A percentile compares a stretch with the other conserved stretches of the same genome.
Evolutionary conservation across 306 rosid genomes (phyloP).

Genomic region (Medicago arabica): DNA sequence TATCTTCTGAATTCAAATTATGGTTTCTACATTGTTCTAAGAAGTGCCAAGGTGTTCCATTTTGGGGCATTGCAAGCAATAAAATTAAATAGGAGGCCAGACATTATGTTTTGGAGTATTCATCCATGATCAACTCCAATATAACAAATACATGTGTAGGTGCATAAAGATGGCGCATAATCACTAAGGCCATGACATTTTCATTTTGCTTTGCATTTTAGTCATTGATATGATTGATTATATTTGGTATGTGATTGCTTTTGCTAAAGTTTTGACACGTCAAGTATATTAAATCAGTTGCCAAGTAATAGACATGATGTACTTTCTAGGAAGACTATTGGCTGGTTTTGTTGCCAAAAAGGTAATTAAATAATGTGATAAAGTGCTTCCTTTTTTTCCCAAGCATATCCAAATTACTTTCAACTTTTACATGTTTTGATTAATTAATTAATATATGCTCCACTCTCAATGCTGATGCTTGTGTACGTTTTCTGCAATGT

Average conservation of each 20-base stretch:
- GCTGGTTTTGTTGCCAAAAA: constrained; percentile 24
- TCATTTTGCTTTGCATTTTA: constrained; percentile 35
- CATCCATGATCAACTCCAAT: constrained; percentile 47
- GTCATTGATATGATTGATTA: constrained; percentile 43
- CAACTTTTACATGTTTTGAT: neutral
- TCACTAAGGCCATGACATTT: constrained; percentile 35
- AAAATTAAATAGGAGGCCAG: constrained; percentile 34
- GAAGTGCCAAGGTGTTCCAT: constrained; percentile 47
- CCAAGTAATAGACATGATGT: neutral
- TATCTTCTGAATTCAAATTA: constrained; percentile 49
- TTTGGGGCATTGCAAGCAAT: constrained; percentile 39
- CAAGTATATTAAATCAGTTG: constrained; percentile 25
- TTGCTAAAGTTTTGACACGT: constrained; percentile 35
- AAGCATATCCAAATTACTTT: neutral
- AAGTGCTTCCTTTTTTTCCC: neutral
- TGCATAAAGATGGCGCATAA: constrained; percentile 37
- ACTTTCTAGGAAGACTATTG: constrained; percentile 33
- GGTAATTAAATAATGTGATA: constrained; percentile 1
- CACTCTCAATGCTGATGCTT: neutral
- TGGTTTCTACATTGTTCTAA: constrained; percentile 58
- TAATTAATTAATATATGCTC: neutral
- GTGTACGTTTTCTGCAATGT: neutral
- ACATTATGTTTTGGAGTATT: constrained; percentile 56
- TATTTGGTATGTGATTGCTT: constrained; percentile 32
- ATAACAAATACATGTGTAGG: constrained; percentile 46